Base-by-base conservation (phyloP, 176 grass and related monocot genomes). In the Guadua angustifolia region DNA sequence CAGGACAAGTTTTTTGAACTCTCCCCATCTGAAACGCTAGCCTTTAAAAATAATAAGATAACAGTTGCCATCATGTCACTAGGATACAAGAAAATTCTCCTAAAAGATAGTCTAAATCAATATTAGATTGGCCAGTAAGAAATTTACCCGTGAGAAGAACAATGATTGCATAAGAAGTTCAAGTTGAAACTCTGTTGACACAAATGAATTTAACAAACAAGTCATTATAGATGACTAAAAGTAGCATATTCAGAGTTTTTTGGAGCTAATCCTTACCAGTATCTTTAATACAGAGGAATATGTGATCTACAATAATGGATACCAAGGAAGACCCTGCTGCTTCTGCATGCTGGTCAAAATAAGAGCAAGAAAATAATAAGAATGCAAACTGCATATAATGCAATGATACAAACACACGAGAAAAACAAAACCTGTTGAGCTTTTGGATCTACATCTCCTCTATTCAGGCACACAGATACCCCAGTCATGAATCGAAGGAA, bases 271-370 rank as follows among this genome's bases (percentile, higher is more conserved):
- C 86, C 84, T 84, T 81, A 99, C 97, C 97, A 90, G 91, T 84
- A 94, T 99, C 97, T 87, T 94, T 99, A 68, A 99, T 96, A 71
- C 97, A 99, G 38, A 99, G 89, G 84, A 99, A 99, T 81, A 99
- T 95, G 82, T 99, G 97, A 78, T 99, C 97, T 51, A 99, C 80
- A 88, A 99, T 89, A 84, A 99, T 90, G 47, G 97, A 95, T 25
- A 99, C 97, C 89, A 94, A 90, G 11, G 97, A 99, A 99, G 91
- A 94, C 79, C 93, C 91, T 82, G 93, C 93, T 83, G 93, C 89
- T 81, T 99, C 97, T 57, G 91, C 88, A 72, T 88, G 93, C 85
- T 92, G 84, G 25, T 84, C 35, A 85, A 88, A 81, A 85, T 82
- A 80, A 85, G 10, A 89, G 49, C 52, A 69, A 19, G 22, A 73